Evolutionary conservation across 768 basidiomycete genomes (phyloP).

Genomic region (Aureoboletus auriporus): DNA sequence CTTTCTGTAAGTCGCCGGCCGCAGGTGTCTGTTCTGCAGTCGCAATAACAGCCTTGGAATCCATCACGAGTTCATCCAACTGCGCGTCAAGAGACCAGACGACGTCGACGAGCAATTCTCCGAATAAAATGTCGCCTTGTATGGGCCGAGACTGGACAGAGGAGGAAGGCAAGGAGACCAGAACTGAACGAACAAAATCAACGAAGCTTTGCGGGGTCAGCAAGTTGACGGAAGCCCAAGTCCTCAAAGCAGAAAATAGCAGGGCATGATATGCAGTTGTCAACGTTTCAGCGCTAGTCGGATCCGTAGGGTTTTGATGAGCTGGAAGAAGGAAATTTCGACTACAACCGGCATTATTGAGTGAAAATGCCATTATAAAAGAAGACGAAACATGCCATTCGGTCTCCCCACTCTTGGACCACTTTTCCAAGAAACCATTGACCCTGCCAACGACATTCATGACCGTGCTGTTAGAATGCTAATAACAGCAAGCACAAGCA

Average conservation of each 20-base stretch:
- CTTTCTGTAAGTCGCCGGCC: slow-evolving; percentile 23
- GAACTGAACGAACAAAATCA: slow-evolving; percentile 60
- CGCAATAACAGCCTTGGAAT: slow-evolving; percentile 44
- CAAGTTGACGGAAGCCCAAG: slow-evolving; percentile 47
- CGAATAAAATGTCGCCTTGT: slow-evolving; percentile 45
- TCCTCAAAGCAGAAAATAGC: slow-evolving; percentile 51
- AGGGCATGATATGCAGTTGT: slow-evolving; percentile 69
- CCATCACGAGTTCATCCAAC: slow-evolving; percentile 64
- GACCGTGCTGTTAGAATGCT: slow-evolving; percentile 9
- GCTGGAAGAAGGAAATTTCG: slow-evolving; percentile 56
- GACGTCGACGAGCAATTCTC: slow-evolving; percentile 72
- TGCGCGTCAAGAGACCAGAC: slow-evolving; percentile 79
- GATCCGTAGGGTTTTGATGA: slow-evolving; percentile 57
- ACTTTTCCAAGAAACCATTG: slow-evolving; percentile 45
- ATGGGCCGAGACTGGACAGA: slow-evolving; percentile 36
- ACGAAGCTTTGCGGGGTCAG: slow-evolving; percentile 51
- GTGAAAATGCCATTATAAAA: slow-evolving; percentile 15
- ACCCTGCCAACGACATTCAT: slow-evolving; percentile 64
- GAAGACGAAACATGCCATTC: slow-evolving; percentile 48
- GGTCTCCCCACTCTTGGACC: slow-evolving; percentile 56
- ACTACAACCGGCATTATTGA: slow-evolving; percentile 34
- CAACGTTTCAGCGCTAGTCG: slow-evolving; percentile 50
- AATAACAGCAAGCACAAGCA: slow-evolving; percentile 13
- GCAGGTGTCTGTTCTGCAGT: slow-evolving; percentile 24
- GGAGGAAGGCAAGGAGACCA: slow-evolving; percentile 64